phyloP scores from a whole-genome alignment of 176 grass and related monocot species.

The Chloris gayana region DNA sequence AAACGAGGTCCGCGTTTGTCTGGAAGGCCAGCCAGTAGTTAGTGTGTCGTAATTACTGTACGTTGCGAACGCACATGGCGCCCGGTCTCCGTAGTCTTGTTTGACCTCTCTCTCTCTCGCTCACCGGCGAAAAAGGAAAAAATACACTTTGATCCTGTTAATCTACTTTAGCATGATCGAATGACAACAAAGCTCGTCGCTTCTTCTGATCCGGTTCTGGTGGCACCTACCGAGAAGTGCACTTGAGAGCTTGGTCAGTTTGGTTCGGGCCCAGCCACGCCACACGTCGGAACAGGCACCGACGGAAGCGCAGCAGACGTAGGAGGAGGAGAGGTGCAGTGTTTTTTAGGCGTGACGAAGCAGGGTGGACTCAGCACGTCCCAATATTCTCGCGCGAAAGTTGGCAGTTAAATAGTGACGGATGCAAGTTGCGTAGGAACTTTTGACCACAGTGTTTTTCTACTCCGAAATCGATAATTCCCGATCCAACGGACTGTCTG shows the following conservation, averaged over 20 bases:
- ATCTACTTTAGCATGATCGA: background rate
- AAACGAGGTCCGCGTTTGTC: background rate
- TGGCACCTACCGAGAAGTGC: background rate
- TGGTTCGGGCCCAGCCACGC: background rate
- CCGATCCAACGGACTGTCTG: background rate
- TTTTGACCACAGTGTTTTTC: background rate
- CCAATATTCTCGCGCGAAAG: background rate
- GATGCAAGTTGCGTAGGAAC: background rate
- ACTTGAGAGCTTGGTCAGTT: background rate
- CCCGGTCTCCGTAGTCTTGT: constrained; percentile 2
- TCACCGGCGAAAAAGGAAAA: background rate
- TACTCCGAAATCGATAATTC: background rate
- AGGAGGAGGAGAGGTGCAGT: background rate
- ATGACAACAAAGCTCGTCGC: background rate
- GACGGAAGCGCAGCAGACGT: background rate
- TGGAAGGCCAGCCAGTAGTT: background rate
- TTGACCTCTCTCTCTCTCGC: background rate
- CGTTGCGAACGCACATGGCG: constrained; percentile 22
- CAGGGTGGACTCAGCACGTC: background rate
- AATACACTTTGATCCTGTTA: too few species aligned
- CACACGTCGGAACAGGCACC: background rate
- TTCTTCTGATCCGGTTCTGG: constrained; percentile 29
- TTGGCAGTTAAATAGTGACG: background rate
- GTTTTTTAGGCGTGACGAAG: too few species aligned
- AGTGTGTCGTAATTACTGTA: background rate